These are phyloP conservation scores for Pseudocercospora macadamiae DNA, from an alignment of 2,329 filamentous ascomycete genomes.

Conservation along the genomic window DNA sequence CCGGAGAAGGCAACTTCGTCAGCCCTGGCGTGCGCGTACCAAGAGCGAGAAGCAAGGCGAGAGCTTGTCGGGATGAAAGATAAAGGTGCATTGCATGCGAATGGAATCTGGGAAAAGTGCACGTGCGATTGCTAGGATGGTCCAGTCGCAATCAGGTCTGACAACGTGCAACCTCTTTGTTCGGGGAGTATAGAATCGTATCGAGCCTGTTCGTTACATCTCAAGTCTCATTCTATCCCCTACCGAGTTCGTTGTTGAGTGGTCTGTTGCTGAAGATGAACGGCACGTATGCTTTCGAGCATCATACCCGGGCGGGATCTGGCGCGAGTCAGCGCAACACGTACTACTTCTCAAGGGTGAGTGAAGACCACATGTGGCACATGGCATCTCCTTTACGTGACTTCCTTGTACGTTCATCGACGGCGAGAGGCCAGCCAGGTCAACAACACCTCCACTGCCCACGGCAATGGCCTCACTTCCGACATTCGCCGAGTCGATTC, in stretches of 20 bases:
- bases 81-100: not conserved
- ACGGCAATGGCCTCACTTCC: slow-evolving; percentile 9
- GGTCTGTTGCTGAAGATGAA: not conserved
- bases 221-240: not conserved
- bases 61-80: slow-evolving; percentile 4
- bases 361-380: not conserved
- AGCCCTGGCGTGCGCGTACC: not conserved
- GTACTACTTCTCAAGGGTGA: not conserved
- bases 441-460: not conserved
- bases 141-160: not conserved
- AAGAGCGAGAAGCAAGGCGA: not conserved
- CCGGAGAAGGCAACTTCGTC: too few relatives aligned
- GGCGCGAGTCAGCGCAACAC: slow-evolving; percentile 5
- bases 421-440: not conserved
- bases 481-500: not conserved
- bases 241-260: not conserved
- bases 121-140: not conserved
- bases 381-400: not conserved
- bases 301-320: not conserved
- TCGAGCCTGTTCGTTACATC: not conserved
- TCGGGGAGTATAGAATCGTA: too few relatives aligned
- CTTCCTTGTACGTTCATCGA: not conserved
- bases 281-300: not conserved
- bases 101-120: not conserved
- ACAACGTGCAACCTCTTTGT: too few relatives aligned